Evolutionary conservation across 257 asterid species (phyloP), one percentile per base, ranked within the genome.

Genomic region (Nicotiana tomentosiformis): DNA sequence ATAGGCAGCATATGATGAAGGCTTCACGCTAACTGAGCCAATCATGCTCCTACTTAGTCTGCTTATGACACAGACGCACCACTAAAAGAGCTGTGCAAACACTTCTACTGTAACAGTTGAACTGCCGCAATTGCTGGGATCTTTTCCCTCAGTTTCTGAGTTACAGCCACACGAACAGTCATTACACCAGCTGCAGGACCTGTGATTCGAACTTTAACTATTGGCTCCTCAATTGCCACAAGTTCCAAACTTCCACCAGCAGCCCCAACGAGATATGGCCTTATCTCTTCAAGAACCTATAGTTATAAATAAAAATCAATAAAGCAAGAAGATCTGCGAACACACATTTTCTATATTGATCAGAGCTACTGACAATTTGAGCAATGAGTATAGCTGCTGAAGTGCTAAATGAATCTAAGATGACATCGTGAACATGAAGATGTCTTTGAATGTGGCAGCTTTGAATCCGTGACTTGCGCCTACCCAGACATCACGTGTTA

Each of bases 101-200:
- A 51, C 43, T 84, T 83, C 87, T 89, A 95, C 12, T 94, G 92
- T 86, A 95, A 85, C 61, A 96, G 97, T 84, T 94, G 99, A 66
- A 96, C 97, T 2, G 98, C 98, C 30, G 98, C 98, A 80, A 96
- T 96, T 86, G 97, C 77, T 58, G 98, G 98, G 76, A 96, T 92
- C 65, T 96, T 96, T 82, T 94, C 99, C 76, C 99, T 87, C 76
- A 94, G 93, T 87, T 94, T 96, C 91, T 94, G 98, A 81, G 99
- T 91, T 5, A 96, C 95, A 85, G 99, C 99, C 62, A 96, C 98
- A 35, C 99, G 93, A 81, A 94, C 98, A 29, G 99, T 96, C 95
- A 96, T 96, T 64, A 96, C 99, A 79, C 94, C 88, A 56, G 98
- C 97, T 23, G 98, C 99, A 77, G 99, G 99, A 55, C 99, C 99